Base-by-base conservation (phyloP, 495 filamentous ascomycete species). In the Xylaria longipes region DNA sequence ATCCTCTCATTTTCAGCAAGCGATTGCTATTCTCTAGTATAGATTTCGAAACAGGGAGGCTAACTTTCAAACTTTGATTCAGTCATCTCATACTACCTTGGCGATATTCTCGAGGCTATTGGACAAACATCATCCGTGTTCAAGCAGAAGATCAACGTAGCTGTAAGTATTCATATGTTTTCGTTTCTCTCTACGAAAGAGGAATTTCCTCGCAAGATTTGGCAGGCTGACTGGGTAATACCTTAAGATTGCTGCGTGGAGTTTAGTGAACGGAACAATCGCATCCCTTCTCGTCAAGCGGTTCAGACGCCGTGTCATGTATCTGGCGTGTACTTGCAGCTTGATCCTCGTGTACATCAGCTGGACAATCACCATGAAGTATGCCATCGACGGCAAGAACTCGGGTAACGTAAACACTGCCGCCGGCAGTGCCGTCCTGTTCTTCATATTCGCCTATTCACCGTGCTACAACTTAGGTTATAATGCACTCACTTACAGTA, bases 381-480 rank as follows among this genome's bases (percentile, higher is more conserved):
- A 83, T 65, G 81, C 86, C n/a, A 79, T 81, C 54, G 82, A 80
- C 2, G 78, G 82, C 52, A 74, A 77, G 41, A 72, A 81, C 0
- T 78, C 82, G 0, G 84, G 79, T 3, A 50, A 76, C 5, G 69
- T 78, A 22, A 85, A 85, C 74, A 63, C 78, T 12, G 70, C 77
- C 8, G 84, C 84, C 27, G 80, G 79, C 56, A 72, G 87, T 15
- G 84, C 84, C 14, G 82, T 82, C 25, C 73, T 87, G 31, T 88
- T 91, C 81, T 91, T 89, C 71, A 89, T 90, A 71, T 92, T 89
- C 72, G 80, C 82, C 33, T 92, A 91, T 74, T 85, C 84, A 1
- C 90, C 89, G 3, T 87, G 86, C 72, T 91, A 91, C 71, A 91
- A 85, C 72, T 83, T 91, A 68, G 90, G 88, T n/a, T 90, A 91